A percentile compares a stretch with the other conserved stretches of the same genome.
Conservation (phyloP, 257 asterid species). For the Cinchona pubescens region DNA sequence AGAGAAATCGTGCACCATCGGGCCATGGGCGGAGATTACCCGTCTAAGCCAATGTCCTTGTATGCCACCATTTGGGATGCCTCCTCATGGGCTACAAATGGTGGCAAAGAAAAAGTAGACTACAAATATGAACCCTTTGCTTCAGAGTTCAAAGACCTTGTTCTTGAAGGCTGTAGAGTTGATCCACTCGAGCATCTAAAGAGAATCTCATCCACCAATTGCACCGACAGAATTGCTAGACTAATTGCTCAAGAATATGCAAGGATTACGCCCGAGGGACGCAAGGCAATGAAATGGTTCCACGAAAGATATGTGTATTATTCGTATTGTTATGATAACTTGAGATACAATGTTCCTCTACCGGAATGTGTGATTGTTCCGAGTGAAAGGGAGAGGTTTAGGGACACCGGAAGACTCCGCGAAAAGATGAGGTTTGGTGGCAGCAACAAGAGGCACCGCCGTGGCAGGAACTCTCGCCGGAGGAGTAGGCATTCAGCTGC, state of each 20-base stretch:
- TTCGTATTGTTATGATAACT: slow-evolving; percentile 65
- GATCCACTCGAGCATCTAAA: slow-evolving; percentile 81
- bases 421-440: slow-evolving; percentile 57
- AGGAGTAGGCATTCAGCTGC: slow-evolving; percentile 20
- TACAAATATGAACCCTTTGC: slow-evolving; percentile 66
- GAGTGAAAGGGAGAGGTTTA: slow-evolving; percentile 53
- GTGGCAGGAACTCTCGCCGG: slow-evolving; percentile 31
- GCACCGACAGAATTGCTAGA: slow-evolving; percentile 38
- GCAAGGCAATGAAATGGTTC: slow-evolving; percentile 54
- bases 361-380: slow-evolving; percentile 74
- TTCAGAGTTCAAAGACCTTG: slow-evolving; percentile 62
- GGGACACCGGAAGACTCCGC: slow-evolving; percentile 53
- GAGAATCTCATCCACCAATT: slow-evolving; percentile 62
- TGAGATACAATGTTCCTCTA: slow-evolving; percentile 62
- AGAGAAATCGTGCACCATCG: slow-evolving; percentile 47
- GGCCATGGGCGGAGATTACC: slow-evolving; percentile 72
- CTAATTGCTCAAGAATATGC: slow-evolving; percentile 40
- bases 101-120: slow-evolving; percentile 76
- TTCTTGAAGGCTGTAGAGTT: slow-evolving; percentile 71
- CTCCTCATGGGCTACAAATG: slow-evolving; percentile 87
- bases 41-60: slow-evolving; percentile 86
- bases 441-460: slow-evolving; percentile 38
- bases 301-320: slow-evolving; percentile 73
- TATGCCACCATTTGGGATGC: slow-evolving; percentile 98
- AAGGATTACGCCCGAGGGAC: slow-evolving; percentile 34